Conservation (phyloP, 2,329 filamentous ascomycete genomes). For the Fusarium drepaniforme region DNA sequence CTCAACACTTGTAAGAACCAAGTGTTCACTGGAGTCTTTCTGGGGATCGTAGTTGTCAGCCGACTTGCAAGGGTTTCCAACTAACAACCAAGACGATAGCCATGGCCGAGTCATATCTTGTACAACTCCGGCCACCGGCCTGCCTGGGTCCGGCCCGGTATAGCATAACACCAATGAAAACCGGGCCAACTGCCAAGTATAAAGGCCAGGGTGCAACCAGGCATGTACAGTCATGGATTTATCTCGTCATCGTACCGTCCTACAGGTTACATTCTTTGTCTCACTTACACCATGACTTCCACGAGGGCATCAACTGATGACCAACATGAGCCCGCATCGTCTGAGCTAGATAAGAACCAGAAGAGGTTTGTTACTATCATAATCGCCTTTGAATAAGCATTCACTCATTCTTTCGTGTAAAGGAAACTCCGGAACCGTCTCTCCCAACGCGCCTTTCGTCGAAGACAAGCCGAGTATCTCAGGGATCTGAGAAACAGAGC, state of each 20-base stretch:
- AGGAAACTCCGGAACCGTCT: conserved; percentile 2
- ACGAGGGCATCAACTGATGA: neutral
- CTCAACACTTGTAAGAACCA: no score
- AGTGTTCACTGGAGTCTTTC: neutral
- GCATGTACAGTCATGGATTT: neutral
- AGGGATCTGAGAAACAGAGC: neutral
- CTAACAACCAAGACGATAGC: neutral
- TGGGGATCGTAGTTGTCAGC: neutral
- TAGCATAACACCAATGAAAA: neutral
- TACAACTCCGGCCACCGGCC: neutral
- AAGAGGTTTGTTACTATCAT: neutral
- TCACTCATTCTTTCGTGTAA: neutral
- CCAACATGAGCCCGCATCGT: neutral
- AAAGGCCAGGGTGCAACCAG: neutral
- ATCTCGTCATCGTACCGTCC: neutral
- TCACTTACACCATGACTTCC: neutral
- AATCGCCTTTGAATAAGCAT: neutral
- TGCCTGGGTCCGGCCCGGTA: neutral
- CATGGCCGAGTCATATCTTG: neutral
- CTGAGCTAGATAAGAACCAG: neutral
- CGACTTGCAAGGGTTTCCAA: neutral
- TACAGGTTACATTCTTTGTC: neutral
- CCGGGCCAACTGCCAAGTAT: neutral
- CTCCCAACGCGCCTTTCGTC: neutral
- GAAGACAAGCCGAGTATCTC: conserved; percentile 4